A percentile compares a stretch with the other conserved stretches of the same genome.
phyloP scores from a whole-genome alignment of 2,329 filamentous ascomycete genomes.

The Phyllachora maydis region DNA sequence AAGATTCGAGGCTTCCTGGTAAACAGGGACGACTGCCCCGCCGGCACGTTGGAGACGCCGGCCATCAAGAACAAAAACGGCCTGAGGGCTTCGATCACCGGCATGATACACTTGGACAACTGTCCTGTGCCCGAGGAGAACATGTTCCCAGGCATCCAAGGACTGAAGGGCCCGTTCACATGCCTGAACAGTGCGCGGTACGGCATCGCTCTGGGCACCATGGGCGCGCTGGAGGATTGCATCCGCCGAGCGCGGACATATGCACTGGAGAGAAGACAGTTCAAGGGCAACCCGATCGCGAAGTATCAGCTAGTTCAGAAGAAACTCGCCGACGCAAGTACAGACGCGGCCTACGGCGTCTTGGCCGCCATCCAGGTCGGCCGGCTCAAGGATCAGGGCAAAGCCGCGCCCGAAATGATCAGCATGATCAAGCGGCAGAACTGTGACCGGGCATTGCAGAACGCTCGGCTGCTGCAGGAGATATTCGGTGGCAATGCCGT shows the following conservation, averaged over 20 bases:
- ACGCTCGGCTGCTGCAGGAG: constrained; percentile 70
- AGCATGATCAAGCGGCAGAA: constrained; percentile 94
- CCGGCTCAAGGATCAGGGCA: constrained; percentile 68
- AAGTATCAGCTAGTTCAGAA: constrained; percentile 97
- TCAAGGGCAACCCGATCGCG: constrained; percentile 85
- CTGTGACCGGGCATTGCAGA: constrained; percentile 71
- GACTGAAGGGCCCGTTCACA: constrained; percentile 72
- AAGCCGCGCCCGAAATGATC: constrained; percentile 87
- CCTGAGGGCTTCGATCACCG: constrained; percentile 78
- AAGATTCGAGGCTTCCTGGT: constrained; percentile 90
- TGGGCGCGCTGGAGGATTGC: constrained; percentile 87
- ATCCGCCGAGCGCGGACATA: constrained; percentile 65
- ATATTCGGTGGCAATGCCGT: constrained; percentile 97
- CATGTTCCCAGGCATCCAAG: constrained; percentile 85
- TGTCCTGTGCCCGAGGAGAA: constrained; percentile 77
- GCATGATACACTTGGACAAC: constrained; percentile 91
- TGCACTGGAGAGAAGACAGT: constrained; percentile 83
- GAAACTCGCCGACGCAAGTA: constrained; percentile 83
- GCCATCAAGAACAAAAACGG: constrained; percentile 90
- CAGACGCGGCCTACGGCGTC: constrained; percentile 82
- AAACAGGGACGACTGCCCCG: constrained; percentile 65
- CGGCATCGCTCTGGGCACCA: constrained; percentile 84
- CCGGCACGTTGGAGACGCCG: constrained; percentile 80
- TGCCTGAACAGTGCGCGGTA: constrained; percentile 88
- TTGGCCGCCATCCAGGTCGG: constrained; percentile 81